These are phyloP conservation scores for Boechera retrofracta DNA, from an alignment of 345 rosid species.

Conservation along the genomic window DNA sequence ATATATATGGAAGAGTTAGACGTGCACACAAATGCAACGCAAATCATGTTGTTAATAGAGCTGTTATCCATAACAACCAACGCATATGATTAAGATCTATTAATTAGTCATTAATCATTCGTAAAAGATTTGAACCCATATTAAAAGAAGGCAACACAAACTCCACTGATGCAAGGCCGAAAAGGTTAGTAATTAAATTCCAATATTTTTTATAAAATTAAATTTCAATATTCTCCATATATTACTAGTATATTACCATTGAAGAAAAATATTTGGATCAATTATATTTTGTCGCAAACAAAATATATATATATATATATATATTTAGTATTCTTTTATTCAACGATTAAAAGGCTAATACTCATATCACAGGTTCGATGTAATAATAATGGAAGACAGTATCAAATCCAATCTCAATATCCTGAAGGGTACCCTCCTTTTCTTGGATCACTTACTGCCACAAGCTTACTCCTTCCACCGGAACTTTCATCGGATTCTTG, in stretches of 20 bases:
- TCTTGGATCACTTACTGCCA: constrained; percentile 71
- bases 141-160: no score
- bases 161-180: no score
- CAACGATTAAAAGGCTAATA: neutral
- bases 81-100: neutral
- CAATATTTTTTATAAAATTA: no score
- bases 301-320: neutral
- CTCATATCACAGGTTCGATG: neutral
- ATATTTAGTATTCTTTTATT: neutral
- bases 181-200: no score
- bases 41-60: neutral
- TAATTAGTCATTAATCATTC: no score
- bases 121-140: no score
- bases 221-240: no score
- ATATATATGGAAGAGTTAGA: neutral
- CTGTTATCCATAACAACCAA: constrained; percentile 18
- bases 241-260: no score
- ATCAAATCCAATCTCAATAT: constrained; percentile 36
- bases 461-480: constrained; percentile 41
- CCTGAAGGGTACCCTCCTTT: constrained; percentile 77
- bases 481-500: constrained; percentile 41
- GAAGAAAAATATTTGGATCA: no score
- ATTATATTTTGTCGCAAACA: neutral
- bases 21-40: constrained; percentile 1
- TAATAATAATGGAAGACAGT: neutral